Conservation (phyloP, 352 stramenopile genomes). For the Pythium phragmiticola region DNA sequence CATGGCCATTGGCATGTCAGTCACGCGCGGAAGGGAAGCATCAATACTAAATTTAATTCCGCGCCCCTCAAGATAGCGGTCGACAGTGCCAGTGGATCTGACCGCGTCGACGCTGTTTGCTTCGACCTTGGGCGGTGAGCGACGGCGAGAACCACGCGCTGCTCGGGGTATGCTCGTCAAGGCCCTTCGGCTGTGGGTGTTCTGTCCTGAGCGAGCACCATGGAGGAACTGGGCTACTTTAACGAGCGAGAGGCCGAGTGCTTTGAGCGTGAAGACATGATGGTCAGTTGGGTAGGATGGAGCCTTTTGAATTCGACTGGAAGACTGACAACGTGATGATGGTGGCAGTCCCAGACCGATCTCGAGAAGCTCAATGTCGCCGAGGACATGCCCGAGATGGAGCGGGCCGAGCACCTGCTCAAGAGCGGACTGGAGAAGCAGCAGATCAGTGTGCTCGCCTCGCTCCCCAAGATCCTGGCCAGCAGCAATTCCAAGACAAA, state of each 20-base stretch:
- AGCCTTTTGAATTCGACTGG: not conserved
- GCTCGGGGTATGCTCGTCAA: constrained; percentile 43
- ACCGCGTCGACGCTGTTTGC: constrained; percentile 9
- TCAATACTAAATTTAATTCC: constrained; percentile 12
- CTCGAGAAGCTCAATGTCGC: constrained; percentile 84
- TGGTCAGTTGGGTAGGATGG: constrained; percentile 38
- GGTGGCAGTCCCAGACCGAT: constrained; percentile 65
- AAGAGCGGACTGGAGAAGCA: constrained; percentile 77
- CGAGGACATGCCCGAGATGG: constrained; percentile 84
- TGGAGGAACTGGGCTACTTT: constrained; percentile 83
- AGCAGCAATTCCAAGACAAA: constrained; percentile 76
- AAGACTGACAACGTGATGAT: not conserved
- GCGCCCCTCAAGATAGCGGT: constrained; percentile 17
- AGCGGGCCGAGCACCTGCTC: constrained; percentile 72
- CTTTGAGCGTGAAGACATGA: constrained; percentile 76
- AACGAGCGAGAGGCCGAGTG: constrained; percentile 83
- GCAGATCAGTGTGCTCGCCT: constrained; percentile 73
- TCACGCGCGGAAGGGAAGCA: not conserved
- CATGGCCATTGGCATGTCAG: no score
- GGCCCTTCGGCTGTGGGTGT: constrained; percentile 14
- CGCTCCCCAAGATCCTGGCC: constrained; percentile 67
- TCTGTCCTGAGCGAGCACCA: constrained; percentile 27
- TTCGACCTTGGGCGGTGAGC: constrained; percentile 2
- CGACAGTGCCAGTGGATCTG: not conserved
- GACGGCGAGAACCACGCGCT: constrained; percentile 2